Base-by-base conservation (phyloP, 768 basidiomycete genomes). In the Rhizopogon vulgaris region DNA sequence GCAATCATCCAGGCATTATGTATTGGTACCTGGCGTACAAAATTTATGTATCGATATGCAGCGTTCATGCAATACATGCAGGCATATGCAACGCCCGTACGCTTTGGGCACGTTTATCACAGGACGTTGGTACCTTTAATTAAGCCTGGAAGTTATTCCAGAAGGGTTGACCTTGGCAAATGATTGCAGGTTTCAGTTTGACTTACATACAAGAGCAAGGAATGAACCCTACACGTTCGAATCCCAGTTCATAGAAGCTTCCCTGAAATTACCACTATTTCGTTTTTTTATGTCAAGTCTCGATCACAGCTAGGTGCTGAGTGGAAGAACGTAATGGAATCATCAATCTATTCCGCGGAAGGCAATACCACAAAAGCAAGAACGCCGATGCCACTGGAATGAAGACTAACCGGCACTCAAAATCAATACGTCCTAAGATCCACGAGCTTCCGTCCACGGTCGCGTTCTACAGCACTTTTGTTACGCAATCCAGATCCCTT, bases 391-490 rank as follows among this genome's bases (percentile, higher is more conserved):
- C 17, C 28, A 25, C 37, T 34, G 48, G 38, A 34, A 36, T 37
- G 37, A 41, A 49, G 38, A 14, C 14, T n/a, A 42, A 24, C 28
- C 5, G 15, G 43, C 38, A 37, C 15, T 61, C 54, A 10, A 22
- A 34, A 32, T 49, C 39, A 67, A 36, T 75, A 78, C 53, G 81
- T 78, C 70, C 80, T 76, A 55, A 85, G 70, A 57, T 84, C 82
- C 17, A 89, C 69, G 56, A 93, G 73, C 65, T 78, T 87, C 69
- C 93, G 78, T 25, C 93, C 93, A 52, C 92, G 73, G 59, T 88
- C 89, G 48, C 88, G 74, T 74, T 94, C 90, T 18, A 94, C 73
- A 53, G 87, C 87, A 51, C 68, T 73, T 63, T 82, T 83, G 51
- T 79, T 74, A 60, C 77, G 67, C 65, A 94, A 74, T 14, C 92